phyloP scores from a whole-genome alignment of 495 filamentous ascomycete species.

The Daldinia concentrica region DNA sequence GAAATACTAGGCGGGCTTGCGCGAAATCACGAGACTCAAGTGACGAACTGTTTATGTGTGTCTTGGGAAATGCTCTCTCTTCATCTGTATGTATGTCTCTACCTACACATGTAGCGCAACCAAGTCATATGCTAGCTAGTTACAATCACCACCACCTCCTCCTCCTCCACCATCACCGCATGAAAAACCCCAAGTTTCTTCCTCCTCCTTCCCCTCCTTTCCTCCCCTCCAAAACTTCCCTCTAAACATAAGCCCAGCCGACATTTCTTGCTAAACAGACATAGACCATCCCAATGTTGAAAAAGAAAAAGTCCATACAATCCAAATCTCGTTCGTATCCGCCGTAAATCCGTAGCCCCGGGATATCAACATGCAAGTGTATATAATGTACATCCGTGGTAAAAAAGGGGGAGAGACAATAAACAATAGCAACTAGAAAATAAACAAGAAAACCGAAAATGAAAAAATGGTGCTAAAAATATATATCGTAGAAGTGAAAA shows the following conservation, averaged over 20 bases:
- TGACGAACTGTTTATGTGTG: slow-evolving; percentile 23
- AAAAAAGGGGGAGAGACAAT: slow-evolving; percentile 10
- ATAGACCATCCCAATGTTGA: slow-evolving; percentile 37
- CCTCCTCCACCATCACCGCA: neutral
- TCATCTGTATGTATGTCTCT: slow-evolving; percentile 30
- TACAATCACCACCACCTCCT: slow-evolving; percentile 6
- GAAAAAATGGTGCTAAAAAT: slow-evolving; percentile 21
- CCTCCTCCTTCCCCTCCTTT: neutral
- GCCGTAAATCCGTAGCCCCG: slow-evolving; percentile 35
- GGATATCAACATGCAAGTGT: slow-evolving; percentile 40
- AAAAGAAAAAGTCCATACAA: slow-evolving; percentile 17
- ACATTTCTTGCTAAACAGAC: slow-evolving; percentile 23
- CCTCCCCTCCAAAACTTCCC: neutral
- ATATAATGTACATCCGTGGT: slow-evolving; percentile 42
- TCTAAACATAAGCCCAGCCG: slow-evolving; percentile 16
- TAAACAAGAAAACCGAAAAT: neutral
- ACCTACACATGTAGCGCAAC: slow-evolving; percentile 30
- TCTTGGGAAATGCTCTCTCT: slow-evolving; percentile 25
- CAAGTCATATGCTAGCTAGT: slow-evolving; percentile 37
- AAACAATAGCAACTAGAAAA: slow-evolving; percentile 12
- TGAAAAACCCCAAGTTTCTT: slow-evolving; percentile 11
- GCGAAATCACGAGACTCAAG: slow-evolving; percentile 42
- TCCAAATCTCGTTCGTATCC: slow-evolving; percentile 32
- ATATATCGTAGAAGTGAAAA: slow-evolving; percentile 24
- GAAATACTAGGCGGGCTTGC: slow-evolving; percentile 16